Evolutionary conservation across 2,329 filamentous ascomycete species (phyloP), one percentile per base, ranked within the genome.

Genomic region (Aspergillus fructus): DNA sequence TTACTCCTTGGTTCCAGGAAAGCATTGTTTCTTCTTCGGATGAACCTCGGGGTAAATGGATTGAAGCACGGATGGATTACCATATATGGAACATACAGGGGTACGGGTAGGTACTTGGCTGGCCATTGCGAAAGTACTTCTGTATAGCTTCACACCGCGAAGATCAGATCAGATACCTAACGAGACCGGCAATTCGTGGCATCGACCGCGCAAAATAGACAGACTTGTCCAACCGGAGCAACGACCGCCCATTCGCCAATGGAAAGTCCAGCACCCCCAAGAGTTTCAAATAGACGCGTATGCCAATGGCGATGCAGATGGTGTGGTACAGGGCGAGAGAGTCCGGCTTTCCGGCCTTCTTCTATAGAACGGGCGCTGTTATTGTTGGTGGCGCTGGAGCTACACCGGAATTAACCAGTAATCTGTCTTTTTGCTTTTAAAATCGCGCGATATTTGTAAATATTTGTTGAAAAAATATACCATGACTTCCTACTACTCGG

Each of bases 271-370:
- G 39, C 42, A 47, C 42, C 37, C 27, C 37, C 5, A 30, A 11
- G 9, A 30, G 27, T 30, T 30, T 30, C 27, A 30, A 49, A 58
- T 47, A 47, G 47, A 56, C 50, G 33, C 51, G 27, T 34, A 24
- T 47, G 30, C 40, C 51, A 55, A 50, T 55, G 40, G 51, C 34
- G 30, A 49, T 47, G 48, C 45, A 53, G 27, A 49, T 12, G 33
- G 41, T 49, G 57, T 59, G 53, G 52, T 56, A 59, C 56, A 55
- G 37, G 27, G 53, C 49, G 46, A 58, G 46, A 58, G 50, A 55
- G 59, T 33, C 43, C 37, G 5, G 3, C 7, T 23, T 17, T 46
- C 41, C 34, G 24, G 9, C 27, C 9, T 30, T 9, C 27, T 30
- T 30, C 27, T 30, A 9, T 30, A 30, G 27, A 30, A 30, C 27